Base-by-base conservation (phyloP, 2,329 filamentous ascomycete genomes). In the Stemphylium vesicarium region DNA sequence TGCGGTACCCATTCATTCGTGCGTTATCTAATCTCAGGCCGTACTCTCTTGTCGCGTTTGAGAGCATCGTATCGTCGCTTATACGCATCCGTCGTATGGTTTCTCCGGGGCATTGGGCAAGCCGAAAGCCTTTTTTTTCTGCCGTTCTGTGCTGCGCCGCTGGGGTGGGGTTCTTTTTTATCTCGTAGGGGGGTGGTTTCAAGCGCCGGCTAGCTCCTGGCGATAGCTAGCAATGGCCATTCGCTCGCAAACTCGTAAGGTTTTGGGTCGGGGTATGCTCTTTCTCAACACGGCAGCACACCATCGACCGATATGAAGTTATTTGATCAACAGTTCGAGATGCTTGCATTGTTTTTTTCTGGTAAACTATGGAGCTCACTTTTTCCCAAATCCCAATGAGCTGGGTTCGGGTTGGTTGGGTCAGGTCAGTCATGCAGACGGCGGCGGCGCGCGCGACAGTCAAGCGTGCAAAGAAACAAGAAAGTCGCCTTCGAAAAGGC, bases 11-110 rank as follows among this genome's bases (percentile, higher is more conserved):
- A 51, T 58, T 58, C 24, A 55, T 55, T 52, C 47, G 47, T 45
- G 52, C 56, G 32, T 56, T 55, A 58, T 58, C 47, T 52, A 50
- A 50, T 55, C 51, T 47, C 31, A 39, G 16, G 20, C 22, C 24
- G 8, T 42, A 15, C 40, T 13, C 12, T 20, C 39, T 22, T 26
- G 16, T 41, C 13, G 13, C 18, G 12, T 11, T 46, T 36, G n/a
- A 31, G 8, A 49, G 20, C 24, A 41, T 26, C 20, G 37, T 32
- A 35, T 49, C n/a, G 46, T 36, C 46, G 37, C 31, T 32, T 22
- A 13, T 24, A 29, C 36, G 46, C 24, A 40, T 49, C 46, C 31
- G 26, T 31, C 6, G 44, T 40, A 48, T 49, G 22, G 20, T 20
- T 24, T 15, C 32, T 43, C 44, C 31, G 45, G 20, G 35, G 44